Evolutionary conservation across 108 stramenopile species (phyloP), one percentile per base, ranked within the genome.

Genomic region (Pseudonitzschia delicatissima): DNA sequence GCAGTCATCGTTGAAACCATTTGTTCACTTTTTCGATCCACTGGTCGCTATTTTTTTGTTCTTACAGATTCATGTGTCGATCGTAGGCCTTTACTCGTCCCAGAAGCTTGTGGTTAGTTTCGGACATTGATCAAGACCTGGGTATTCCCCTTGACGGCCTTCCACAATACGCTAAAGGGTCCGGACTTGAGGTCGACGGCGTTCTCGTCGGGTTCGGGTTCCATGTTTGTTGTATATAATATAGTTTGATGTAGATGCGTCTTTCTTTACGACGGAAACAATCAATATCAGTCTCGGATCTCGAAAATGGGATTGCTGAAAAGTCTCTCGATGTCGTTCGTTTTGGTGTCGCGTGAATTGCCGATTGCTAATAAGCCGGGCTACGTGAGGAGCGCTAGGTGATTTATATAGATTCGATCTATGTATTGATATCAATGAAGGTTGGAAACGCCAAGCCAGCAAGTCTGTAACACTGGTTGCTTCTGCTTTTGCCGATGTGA

Each of bases 51-150:
- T 40, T 29, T 57, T 31, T 57, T 31, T 12, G 0, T 32, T 27
- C 90, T 82, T 67, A 91, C 90, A 92, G 74, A 73, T 92, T 92
- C 88, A 92, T 89, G 50, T 92, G 91, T 21, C 91, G 75, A 85
- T 92, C 91, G 75, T 93, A 99, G 33, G 99, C 99, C 76, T 98
- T 98, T 18, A 99, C 97, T 42, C 98, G 63, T 12, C 88, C 98
- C 48, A 99, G 77, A 32, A 98, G 77, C 64, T 99, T 99, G 82
- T 99, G 99, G 77, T 98, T 98, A n/a, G 77, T 99, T 99, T 45
- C 99, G 87, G 29, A 98, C 91, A 77, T 98, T 98, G 71, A 99
- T 84, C 18, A 99, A 75, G 6, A 99, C 96, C 77, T 98, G 98
- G 21, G 94, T 91, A 66, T 98, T 97, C 17, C 84, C 82, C 66